phyloP scores from a whole-genome alignment of 371 early-diverging fungal genomes.

The Mucor irregularis region DNA sequence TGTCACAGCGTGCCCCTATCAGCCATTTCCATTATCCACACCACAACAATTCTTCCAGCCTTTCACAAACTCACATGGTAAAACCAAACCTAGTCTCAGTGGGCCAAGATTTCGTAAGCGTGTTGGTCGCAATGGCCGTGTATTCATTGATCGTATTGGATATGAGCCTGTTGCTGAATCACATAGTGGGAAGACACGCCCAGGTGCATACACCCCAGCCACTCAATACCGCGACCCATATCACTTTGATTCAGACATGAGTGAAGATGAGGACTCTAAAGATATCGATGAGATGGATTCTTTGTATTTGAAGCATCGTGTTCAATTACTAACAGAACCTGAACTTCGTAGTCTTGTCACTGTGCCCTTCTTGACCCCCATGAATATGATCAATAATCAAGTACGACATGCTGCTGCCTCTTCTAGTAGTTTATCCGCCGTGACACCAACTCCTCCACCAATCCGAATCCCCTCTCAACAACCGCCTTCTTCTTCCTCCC shows the following conservation, averaged over 20 bases:
- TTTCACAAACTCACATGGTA: constrained; percentile 13
- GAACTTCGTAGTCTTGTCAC: constrained; percentile 54
- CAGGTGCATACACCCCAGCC: no score
- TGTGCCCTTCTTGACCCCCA: constrained; percentile 37
- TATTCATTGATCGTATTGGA: constrained; percentile 54
- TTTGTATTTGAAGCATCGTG: constrained; percentile 45
- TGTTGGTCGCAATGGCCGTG: constrained; percentile 61
- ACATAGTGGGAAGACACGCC: constrained; percentile 27
- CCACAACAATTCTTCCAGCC: constrained; percentile 40
- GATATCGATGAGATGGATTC: constrained; percentile 41
- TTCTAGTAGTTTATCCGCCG: background rate
- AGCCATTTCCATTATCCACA: constrained; percentile 46
- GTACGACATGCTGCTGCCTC: constrained; percentile 12
- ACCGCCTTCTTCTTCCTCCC: background rate
- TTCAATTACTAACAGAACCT: constrained; percentile 50
- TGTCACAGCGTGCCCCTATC: constrained; percentile 55
- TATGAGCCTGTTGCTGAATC: background rate
- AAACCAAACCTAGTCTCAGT: constrained; percentile 20
- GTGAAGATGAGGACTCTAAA: constrained; percentile 47
- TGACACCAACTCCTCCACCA: background rate
- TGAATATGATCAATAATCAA: constrained; percentile 26
- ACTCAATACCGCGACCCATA: constrained; percentile 8
- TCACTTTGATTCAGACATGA: constrained; percentile 54
- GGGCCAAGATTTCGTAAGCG: constrained; percentile 47
- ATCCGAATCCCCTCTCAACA: background rate